Evolutionary conservation across 306 rosid genomes (phyloP), one percentile per base, ranked within the genome.

Genomic region (Rubus idaeus): DNA sequence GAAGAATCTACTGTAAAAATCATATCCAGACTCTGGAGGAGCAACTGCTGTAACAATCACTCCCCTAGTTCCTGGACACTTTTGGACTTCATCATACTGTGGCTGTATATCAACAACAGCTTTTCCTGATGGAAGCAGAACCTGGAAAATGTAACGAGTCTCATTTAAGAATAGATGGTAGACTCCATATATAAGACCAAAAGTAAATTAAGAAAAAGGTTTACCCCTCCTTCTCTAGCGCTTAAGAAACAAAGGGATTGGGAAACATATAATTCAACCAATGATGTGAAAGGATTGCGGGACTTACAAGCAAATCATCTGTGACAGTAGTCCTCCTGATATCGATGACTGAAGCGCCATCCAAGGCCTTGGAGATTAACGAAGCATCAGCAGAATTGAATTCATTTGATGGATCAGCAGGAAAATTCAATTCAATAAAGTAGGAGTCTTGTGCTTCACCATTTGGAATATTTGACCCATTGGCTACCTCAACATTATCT

Each of bases 1-100:
- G 76, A 90, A 93, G 74, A 11, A 85, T 72, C 97, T 81, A 65
- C 89, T 87, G 76, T 73, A 85, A 81, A 90, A 83, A 78, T 89
- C 96, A 85, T 86, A 89, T 67, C 81, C 90, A 0, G 93, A 93
- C 17, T 77, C 87, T 0, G 83, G 80, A 76, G 88, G 85, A 70
- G 94, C 87, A 42, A 57, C 52, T 49, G 81, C 92, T 1, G 96
- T 61, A 68, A 86, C 75, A 75, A 89, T 85, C 40, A 89, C 1
- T 63, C 96, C 97, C 20, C 56, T 52, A 5, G 56, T 12, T 76
- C 87, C 91, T 14, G 91, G 92, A 79, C 67, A 85, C 53, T 90
- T 85, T 14, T 23, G 30, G 46, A 90, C 81, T 71, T 74, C 91
- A 79, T 90, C 91, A 39, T 78, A 1, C n/a, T 83, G 71, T 4